Evolutionary conservation across 2,329 filamentous ascomycete species (phyloP), one percentile per base, ranked within the genome.

Genomic region (Alternaria novae-zelandiae): DNA sequence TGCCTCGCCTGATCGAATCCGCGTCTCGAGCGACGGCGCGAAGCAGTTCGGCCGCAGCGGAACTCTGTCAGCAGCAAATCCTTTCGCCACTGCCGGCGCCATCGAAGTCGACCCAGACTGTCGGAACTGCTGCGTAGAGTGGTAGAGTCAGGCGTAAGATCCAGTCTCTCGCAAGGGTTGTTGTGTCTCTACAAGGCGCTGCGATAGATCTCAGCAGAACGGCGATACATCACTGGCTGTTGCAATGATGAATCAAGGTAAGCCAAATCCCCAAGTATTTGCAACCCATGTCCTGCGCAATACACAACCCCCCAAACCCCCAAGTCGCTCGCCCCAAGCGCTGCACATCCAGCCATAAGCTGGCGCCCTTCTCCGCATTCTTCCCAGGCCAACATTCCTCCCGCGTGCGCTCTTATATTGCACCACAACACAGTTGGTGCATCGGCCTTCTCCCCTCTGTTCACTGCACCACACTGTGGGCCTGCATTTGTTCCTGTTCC

Each of bases 181-280:
- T 68, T 62, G 63, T 61, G 44, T 57, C 46, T 54, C 62, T 64
- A 59, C 59, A 58, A 41, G 67, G 67, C 59, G 61, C 63, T 50
- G 58, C 50, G 44, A 68, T 67, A 62, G 66, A 69, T 68, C 68
- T 69, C 63, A 63, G 68, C 66, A 67, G 61, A 70, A 64, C 44
- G 56, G 63, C 68, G 60, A 66, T 69, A 68, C 61, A 68, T 66
- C 68, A 54, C 66, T 64, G 55, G 61, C 59, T 64, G 56, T 70
- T 70, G 67, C 70, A 71, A 73, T 70, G 53, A 80, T 81, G 79
- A 77, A 80, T 65, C 69, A 72, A 76, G 73, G 79, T 81, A 78
- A 79, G 79, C 78, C 71, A 74, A 71, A 70, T 72, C 71, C 73
- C 61, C 66, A 66, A 57, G 65, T 66, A 66, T 70, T 66, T 64